Conservation (phyloP, 768 basidiomycete genomes). For the Mycena kentingensis region DNA sequence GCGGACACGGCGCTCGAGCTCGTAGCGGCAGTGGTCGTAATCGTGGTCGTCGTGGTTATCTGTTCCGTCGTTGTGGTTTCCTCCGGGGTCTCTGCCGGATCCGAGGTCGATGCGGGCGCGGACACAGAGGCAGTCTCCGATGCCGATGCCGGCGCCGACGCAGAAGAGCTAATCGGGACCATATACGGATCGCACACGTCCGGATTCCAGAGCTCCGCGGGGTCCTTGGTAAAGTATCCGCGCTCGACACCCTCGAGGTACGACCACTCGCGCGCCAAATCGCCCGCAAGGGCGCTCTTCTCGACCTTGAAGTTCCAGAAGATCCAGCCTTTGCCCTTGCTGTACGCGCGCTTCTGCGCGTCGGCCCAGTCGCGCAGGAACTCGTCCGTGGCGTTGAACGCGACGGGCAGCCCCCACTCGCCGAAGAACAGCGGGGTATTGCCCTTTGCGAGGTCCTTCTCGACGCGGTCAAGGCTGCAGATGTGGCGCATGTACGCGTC, state of each 20-base stretch:
- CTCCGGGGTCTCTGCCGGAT: too few relatives aligned
- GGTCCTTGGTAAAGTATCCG: slow-evolving; percentile 67
- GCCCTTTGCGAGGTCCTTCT: slow-evolving; percentile 44
- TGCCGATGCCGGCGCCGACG: background rate
- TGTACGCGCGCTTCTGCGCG: slow-evolving; percentile 60
- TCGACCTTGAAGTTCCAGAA: slow-evolving; percentile 81
- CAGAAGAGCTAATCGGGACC: background rate
- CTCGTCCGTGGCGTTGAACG: slow-evolving; percentile 54
- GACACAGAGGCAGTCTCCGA: background rate
- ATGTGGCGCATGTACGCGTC: slow-evolving; percentile 66
- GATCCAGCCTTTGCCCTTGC: slow-evolving; percentile 57
- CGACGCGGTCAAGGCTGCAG: slow-evolving; percentile 68
- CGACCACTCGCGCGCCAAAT: slow-evolving; percentile 66
- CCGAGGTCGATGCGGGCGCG: background rate
- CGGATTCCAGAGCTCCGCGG: slow-evolving; percentile 54
- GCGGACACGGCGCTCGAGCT: too few relatives aligned
- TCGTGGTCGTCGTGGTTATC: too few relatives aligned
- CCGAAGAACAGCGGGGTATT: slow-evolving; percentile 57
- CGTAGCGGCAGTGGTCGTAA: too few relatives aligned
- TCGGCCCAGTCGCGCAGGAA: slow-evolving; percentile 63
- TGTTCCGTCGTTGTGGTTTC: too few relatives aligned
- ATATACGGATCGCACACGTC: slow-evolving; percentile 61
- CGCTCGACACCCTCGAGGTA: slow-evolving; percentile 62
- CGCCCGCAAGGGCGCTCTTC: slow-evolving; percentile 49
- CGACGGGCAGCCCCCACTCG: slow-evolving; percentile 57